A percentile compares a stretch with the other conserved stretches of the same genome.
These are phyloP conservation scores for Ogataea ramenticola DNA, from an alignment of 805 yeast genomes.

Conservation along the genomic window DNA sequence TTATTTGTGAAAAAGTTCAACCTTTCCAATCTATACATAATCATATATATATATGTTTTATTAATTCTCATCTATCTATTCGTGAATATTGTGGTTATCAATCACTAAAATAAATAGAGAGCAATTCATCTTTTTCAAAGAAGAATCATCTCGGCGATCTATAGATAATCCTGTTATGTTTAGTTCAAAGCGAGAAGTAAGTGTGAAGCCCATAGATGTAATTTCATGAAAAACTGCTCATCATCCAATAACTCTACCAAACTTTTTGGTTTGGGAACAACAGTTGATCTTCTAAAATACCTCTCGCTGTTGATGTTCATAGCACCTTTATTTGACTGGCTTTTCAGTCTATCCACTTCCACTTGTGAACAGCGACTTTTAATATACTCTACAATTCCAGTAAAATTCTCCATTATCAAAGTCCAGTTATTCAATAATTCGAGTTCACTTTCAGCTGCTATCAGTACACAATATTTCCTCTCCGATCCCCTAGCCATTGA, in stretches of 20 bases:
- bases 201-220: conserved; percentile 53
- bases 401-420: conserved; percentile 33
- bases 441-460: conserved; percentile 48
- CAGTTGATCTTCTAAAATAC: conserved; percentile 47
- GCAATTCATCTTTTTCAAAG: no score
- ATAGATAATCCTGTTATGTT: no score
- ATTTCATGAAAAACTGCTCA: conserved; percentile 42
- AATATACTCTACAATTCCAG: conserved; percentile 33
- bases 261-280: conserved; percentile 45
- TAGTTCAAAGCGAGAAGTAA: background rate
- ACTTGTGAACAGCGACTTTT: conserved; percentile 21
- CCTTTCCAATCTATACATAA: no score
- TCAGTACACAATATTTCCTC: conserved; percentile 55
- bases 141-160: no score
- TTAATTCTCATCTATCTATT: no score
- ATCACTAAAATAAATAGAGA: no score
- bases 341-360: conserved; percentile 15
- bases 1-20: no score
- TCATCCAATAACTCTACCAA: conserved; percentile 50
- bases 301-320: conserved; percentile 32
- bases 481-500: conserved; percentile 68
- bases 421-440: conserved; percentile 50
- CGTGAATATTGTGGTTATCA: no score
- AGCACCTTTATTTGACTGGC: background rate
- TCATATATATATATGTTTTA: no score